These are phyloP conservation scores for Salix arbutifolia DNA, from an alignment of 345 rosid species.

Conservation along the genomic window DNA sequence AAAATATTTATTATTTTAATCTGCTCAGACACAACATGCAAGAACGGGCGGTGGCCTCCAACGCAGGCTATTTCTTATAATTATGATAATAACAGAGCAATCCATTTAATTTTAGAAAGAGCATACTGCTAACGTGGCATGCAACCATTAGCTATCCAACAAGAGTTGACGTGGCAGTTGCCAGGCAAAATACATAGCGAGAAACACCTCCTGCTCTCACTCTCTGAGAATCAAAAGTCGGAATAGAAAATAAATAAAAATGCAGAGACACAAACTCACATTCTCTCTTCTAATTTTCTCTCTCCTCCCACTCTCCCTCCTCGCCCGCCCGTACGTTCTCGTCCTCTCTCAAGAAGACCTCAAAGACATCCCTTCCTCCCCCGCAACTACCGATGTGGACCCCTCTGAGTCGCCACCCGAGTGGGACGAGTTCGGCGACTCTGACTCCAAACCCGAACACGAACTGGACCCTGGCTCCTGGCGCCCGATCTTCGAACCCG, in stretches of 20 bases:
- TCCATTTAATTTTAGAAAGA: neutral
- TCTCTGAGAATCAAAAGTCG: neutral
- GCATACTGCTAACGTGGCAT: neutral
- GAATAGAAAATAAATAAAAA: neutral
- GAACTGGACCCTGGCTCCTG: slow-evolving; percentile 93
- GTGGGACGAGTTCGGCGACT: slow-evolving; percentile 78
- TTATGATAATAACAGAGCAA: no score
- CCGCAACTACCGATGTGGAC: slow-evolving; percentile 43
- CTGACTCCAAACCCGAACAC: slow-evolving; percentile 60
- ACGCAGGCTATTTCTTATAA: no score
- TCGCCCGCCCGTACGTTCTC: slow-evolving; percentile 67
- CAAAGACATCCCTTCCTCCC: slow-evolving; percentile 45
- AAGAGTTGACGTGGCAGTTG: neutral
- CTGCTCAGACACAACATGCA: no score
- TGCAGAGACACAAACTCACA: neutral
- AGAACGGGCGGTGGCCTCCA: no score
- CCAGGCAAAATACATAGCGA: neutral
- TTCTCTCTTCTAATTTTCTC: slow-evolving; percentile 35
- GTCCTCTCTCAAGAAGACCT: slow-evolving; percentile 82
- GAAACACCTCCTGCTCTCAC: neutral
- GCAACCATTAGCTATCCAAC: neutral
- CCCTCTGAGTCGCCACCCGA: slow-evolving; percentile 39
- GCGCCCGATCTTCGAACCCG: slow-evolving; percentile 90
- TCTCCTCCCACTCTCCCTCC: slow-evolving; percentile 30
- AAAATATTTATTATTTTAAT: no score